Percentiles rank a stretch among this genome's conserved stretches.
Conservation (phyloP, 148 eudicot species). For the Rhododendron molle region DNA sequence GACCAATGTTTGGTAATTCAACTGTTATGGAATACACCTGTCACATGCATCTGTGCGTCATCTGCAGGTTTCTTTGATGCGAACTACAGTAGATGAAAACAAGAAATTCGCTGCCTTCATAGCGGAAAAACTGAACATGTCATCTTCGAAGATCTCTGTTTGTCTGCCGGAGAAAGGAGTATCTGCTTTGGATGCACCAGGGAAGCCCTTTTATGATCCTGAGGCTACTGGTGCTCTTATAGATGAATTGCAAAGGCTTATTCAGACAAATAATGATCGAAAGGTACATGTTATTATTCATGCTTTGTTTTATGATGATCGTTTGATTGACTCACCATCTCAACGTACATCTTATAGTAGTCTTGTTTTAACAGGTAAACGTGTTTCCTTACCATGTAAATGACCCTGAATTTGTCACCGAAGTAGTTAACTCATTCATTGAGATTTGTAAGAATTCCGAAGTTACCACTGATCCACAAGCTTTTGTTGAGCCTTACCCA, state of each 20-base stretch:
- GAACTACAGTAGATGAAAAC: constrained; percentile 85
- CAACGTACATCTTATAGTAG: not conserved
- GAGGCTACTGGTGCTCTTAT: constrained; percentile 68
- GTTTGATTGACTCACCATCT: not conserved
- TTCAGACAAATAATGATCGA: constrained; percentile 53
- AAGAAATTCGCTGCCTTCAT: constrained; percentile 80
- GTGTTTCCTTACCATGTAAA: constrained; percentile 75
- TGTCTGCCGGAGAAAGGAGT: constrained; percentile 92
- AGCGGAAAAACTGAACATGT: constrained; percentile 71
- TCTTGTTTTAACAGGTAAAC: constrained; percentile 44
- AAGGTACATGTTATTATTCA: constrained; percentile 41
- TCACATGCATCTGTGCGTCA: not conserved
- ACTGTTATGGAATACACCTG: not conserved
- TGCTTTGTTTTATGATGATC: not conserved
- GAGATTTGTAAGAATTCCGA: constrained; percentile 44
- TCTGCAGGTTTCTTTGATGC: constrained; percentile 77
- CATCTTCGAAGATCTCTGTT: constrained; percentile 67
- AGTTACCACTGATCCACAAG: constrained; percentile 18
- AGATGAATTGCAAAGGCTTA: constrained; percentile 61
- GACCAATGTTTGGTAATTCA: not conserved
- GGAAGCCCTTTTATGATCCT: constrained; percentile 83
- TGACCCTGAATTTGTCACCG: constrained; percentile 85
- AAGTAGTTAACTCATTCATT: constrained; percentile 72
- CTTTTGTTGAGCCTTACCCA: constrained; percentile 22
- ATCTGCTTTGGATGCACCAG: constrained; percentile 89